Evolutionary conservation across 2,329 filamentous ascomycete species (phyloP), one percentile per base, ranked within the genome.

Genomic region (Fonsecaea multimorphosa): DNA sequence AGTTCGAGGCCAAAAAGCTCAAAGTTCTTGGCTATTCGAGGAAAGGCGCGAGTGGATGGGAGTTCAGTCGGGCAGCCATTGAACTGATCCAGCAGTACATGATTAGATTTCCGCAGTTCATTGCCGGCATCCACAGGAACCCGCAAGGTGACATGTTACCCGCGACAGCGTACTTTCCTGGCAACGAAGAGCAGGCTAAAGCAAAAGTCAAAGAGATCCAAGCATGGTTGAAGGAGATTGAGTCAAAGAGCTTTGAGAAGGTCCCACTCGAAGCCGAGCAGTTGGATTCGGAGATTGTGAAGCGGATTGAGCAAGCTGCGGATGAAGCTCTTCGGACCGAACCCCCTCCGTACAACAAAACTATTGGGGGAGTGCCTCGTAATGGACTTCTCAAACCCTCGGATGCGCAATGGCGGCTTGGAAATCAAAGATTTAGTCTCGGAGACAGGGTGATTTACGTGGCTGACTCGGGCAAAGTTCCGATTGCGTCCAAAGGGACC

Each of bases 251-350:
- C 71, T 96, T 99, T 72, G 94, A 98, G 78, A 89, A 89, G 70
- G 95, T 99, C n/a, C 94, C 95, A 24, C 85, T 99, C 14, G 95
- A 99, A 73, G 95, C 95, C 1, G 92, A 97, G 76, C 96, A 99
- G 77, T 88, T 99, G 3, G 95, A 99, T 77, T 97, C 93, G 0
- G 90, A 93, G 66, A 87, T 93, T 14, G 95, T 98, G 68, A 89
- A 89, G 81, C 80, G 87, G 60, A 90, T 99, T 64, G 93, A 97
- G 72, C 79, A 84, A 62, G 88, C 89, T 49, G 91, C 92, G 1
- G 92, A 97, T 72, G 78, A 84, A 60, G 78, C 86, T 31, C 80
- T 84, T 66, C 79, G 82, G 49, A 81, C 82, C 27, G 84, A 83
- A 14, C 78, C 84, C 16, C 81, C 83, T 14, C 79, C 83, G 34